phyloP scores from a whole-genome alignment of 768 basidiomycete genomes.

The Russula vinacea region DNA sequence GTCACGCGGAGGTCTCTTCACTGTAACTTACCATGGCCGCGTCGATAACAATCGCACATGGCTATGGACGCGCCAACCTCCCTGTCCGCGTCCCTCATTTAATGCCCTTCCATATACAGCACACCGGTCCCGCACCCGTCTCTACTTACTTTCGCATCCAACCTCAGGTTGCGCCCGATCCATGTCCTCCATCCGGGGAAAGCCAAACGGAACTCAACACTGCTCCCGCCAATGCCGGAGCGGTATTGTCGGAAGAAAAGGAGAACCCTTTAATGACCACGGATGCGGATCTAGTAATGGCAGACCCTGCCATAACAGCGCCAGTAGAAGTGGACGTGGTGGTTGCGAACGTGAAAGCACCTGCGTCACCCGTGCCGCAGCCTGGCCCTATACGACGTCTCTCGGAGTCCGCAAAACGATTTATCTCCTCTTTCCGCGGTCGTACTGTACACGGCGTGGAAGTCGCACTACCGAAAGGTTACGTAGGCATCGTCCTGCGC shows the following conservation, averaged over 20 bases:
- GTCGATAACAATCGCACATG: slow-evolving; percentile 11
- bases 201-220: background rate
- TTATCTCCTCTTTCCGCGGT: slow-evolving; percentile 69
- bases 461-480: slow-evolving; percentile 61
- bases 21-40: slow-evolving; percentile 4
- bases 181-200: background rate
- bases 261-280: background rate
- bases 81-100: slow-evolving; percentile 48
- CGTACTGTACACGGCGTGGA: slow-evolving; percentile 66
- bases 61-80: slow-evolving; percentile 3
- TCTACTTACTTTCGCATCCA: slow-evolving; percentile 69
- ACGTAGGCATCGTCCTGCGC: slow-evolving; percentile 60
- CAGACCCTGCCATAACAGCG: background rate
- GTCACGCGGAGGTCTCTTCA: background rate
- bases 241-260: background rate
- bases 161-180: slow-evolving; percentile 28
- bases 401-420: slow-evolving; percentile 37
- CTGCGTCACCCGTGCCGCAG: background rate
- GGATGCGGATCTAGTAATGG: background rate
- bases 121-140: slow-evolving; percentile 68
- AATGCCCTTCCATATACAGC: slow-evolving; percentile 79
- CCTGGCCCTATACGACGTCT: slow-evolving; percentile 15
- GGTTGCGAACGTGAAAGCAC: background rate
- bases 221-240: background rate
- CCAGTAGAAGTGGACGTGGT: background rate